Evolutionary conservation across 2,329 filamentous ascomycete species (phyloP).

Genomic region (Daldinia eschscholtzii): DNA sequence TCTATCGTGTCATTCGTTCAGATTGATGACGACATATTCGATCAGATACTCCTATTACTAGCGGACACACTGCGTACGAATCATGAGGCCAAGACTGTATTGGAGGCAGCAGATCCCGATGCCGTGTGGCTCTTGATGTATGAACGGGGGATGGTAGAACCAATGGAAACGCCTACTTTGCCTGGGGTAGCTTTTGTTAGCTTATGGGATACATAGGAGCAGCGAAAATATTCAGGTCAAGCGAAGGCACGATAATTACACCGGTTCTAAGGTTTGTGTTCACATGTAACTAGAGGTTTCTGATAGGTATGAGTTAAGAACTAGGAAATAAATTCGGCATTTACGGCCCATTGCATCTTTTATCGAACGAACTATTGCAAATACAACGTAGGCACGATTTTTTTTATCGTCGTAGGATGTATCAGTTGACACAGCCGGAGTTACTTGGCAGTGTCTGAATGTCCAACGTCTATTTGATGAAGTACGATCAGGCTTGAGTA

Average conservation of each 20-base stretch:
- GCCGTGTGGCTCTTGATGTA: constrained; percentile 79
- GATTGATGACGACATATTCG: constrained; percentile 77
- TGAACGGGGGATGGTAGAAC: constrained; percentile 58
- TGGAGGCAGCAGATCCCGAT: constrained; percentile 77
- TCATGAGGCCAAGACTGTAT: constrained; percentile 64
- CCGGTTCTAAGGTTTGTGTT: not conserved
- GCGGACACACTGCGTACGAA: constrained; percentile 61
- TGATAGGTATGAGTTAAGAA: not conserved
- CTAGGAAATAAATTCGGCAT: no score
- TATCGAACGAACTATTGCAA: not conserved
- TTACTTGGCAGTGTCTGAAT: not conserved
- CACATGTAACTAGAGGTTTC: not conserved
- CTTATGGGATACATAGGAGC: constrained; percentile 22
- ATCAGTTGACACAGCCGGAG: constrained; percentile 12
- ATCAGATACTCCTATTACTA: constrained; percentile 76
- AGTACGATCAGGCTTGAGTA: not conserved
- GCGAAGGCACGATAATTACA: not conserved
- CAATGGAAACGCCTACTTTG: constrained; percentile 56
- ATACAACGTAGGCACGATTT: not conserved
- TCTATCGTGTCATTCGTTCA: constrained; percentile 72
- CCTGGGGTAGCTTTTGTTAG: constrained; percentile 58
- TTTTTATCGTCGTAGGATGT: constrained; percentile 11
- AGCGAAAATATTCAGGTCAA: not conserved
- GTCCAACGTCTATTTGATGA: constrained; percentile 5
- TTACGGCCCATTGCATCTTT: not conserved